Conservation (phyloP, 192 early-diverging fungal genomes). For the Coemansia sp. region DNA sequence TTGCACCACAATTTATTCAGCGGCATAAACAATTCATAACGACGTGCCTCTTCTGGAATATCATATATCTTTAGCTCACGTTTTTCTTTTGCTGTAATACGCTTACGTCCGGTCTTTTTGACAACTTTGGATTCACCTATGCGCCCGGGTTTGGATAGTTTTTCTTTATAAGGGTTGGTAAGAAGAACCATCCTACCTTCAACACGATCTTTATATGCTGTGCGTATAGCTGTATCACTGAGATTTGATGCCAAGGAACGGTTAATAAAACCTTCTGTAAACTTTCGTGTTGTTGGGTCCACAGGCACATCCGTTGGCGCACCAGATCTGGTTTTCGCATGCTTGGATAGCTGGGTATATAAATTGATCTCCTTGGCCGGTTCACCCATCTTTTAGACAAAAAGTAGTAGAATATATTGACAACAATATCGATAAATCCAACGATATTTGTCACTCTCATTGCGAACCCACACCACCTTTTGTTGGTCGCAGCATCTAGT, state of each 20-base stretch:
- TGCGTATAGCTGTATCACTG: slow-evolving; percentile 17
- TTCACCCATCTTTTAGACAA: slow-evolving; percentile 2
- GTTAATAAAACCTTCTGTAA: slow-evolving; percentile 23
- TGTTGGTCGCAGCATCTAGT: background rate
- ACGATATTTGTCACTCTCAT: background rate
- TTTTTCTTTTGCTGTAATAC: slow-evolving; percentile 62
- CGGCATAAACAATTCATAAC: slow-evolving; percentile 66
- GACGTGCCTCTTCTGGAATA: slow-evolving; percentile 56
- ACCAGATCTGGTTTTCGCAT: slow-evolving; percentile 21
- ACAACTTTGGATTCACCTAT: slow-evolving; percentile 9
- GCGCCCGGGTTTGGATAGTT: slow-evolving; percentile 2
- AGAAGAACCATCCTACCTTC: slow-evolving; percentile 38
- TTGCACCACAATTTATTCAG: slow-evolving; percentile 74
- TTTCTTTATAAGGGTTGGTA: slow-evolving; percentile 43
- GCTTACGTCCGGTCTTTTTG: slow-evolving; percentile 45
- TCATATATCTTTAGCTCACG: slow-evolving; percentile 62
- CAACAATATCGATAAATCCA: background rate
- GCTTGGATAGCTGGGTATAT: slow-evolving; percentile 26
- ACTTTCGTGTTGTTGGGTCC: slow-evolving; percentile 21
- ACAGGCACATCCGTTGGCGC: slow-evolving; percentile 29
- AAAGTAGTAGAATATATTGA: background rate
- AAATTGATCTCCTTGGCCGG: slow-evolving; percentile 14
- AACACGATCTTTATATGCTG: slow-evolving; percentile 34
- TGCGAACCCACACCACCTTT: background rate
- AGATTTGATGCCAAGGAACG: slow-evolving; percentile 16